Conservation (phyloP, 306 rosid genomes). For the Ammopiptanthus mongolicus region DNA sequence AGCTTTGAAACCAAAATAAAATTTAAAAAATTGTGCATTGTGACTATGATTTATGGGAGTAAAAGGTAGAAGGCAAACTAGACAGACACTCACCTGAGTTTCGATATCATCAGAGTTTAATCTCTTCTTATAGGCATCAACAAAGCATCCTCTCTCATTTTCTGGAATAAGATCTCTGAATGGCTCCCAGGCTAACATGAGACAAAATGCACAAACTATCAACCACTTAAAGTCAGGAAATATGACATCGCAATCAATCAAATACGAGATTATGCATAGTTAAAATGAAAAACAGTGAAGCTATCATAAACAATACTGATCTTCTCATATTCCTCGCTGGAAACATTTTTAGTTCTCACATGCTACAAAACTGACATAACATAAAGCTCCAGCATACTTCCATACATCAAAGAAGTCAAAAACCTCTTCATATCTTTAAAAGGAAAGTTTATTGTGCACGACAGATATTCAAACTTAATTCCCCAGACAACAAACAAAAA, state of each 20-base stretch:
- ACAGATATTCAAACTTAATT: not conserved
- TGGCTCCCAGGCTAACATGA: conserved; percentile 77
- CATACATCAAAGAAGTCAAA: not conserved
- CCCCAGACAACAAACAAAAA: conserved; percentile 8
- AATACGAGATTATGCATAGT: conserved; percentile 11
- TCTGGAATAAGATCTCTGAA: conserved; percentile 90
- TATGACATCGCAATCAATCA: conserved; percentile 12
- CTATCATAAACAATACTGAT: not conserved
- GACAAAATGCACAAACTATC: conserved; percentile 19
- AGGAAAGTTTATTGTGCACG: conserved; percentile 5
- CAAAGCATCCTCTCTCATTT: conserved; percentile 65
- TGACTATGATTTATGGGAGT: not conserved
- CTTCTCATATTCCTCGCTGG: not conserved
- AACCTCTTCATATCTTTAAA: not conserved
- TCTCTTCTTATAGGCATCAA: conserved; percentile 79
- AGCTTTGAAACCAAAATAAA: conserved; percentile 8
- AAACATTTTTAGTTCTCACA: not conserved
- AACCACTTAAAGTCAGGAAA: conserved; percentile 10
- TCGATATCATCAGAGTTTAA: conserved; percentile 71
- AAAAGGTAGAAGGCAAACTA: not conserved
- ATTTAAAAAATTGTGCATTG: not conserved
- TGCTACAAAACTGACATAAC: conserved; percentile 12
- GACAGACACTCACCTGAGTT: conserved; percentile 57
- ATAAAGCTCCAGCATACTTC: not conserved
- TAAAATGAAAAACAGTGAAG: not conserved